phyloP scores from a whole-genome alignment of 2,329 filamentous ascomycete genomes.

The Thielaviopsis ethacetica region DNA sequence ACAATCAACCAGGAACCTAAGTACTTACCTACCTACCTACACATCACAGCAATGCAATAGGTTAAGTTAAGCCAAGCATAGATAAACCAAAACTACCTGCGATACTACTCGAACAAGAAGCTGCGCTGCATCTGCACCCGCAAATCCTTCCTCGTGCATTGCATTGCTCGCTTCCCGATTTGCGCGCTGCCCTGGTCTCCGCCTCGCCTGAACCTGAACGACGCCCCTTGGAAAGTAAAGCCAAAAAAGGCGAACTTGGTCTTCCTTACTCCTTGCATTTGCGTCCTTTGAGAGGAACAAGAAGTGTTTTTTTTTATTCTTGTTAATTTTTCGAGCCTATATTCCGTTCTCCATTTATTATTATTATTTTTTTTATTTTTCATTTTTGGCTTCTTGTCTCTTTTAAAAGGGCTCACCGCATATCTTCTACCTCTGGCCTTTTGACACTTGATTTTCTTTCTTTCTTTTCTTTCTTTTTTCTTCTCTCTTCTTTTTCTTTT shows the following conservation, averaged over 20 bases:
- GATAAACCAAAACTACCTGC: neutral
- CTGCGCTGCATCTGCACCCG: too few relatives aligned
- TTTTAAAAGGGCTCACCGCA: neutral
- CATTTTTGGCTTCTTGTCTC: neutral
- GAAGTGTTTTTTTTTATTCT: neutral
- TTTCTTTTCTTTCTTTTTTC: constrained; percentile 4
- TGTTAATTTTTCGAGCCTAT: neutral
- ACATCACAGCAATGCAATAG: too few relatives aligned
- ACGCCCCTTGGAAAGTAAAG: neutral
- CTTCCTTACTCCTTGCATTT: too few relatives aligned
- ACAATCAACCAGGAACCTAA: neutral
- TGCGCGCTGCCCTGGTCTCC: neutral
- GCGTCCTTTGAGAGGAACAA: neutral
- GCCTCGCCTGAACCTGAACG: neutral
- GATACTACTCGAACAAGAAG: neutral
- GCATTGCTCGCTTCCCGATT: constrained; percentile 8
- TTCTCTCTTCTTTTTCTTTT: constrained; percentile 9
- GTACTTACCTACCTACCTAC: too few relatives aligned
- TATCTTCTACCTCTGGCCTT: constrained; percentile 2
- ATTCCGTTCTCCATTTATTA: neutral
- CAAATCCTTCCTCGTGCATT: constrained; percentile 6
- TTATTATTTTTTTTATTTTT: constrained; percentile 2
- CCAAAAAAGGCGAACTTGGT: neutral
- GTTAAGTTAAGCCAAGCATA: too few relatives aligned
- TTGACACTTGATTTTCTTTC: neutral